Percentiles rank a stretch among this genome's conserved stretches.
Conservation (phyloP, 176 grass and related monocot genomes). For the Phoenix roebelenii region DNA sequence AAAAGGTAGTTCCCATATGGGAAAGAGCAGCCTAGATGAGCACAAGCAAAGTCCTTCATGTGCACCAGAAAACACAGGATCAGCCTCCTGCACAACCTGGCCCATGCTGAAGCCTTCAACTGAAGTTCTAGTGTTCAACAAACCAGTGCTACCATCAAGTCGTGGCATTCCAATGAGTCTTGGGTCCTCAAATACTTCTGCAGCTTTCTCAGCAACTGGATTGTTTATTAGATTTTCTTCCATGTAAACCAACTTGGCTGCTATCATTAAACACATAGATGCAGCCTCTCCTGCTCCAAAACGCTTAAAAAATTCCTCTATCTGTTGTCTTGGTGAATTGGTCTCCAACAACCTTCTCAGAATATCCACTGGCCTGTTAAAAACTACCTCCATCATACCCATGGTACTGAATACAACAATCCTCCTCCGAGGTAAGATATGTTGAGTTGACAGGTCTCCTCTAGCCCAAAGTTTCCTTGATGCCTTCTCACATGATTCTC, state of each 20-base stretch:
- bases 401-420: slow-evolving; percentile 85
- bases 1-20: slow-evolving; percentile 87
- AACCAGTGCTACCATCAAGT: slow-evolving; percentile 47
- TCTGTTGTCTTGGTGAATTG: slow-evolving; percentile 60
- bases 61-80: slow-evolving; percentile 88
- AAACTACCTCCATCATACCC: slow-evolving; percentile 84
- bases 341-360: slow-evolving; percentile 82
- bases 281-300: slow-evolving; percentile 83
- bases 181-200: slow-evolving; percentile 93
- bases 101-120: slow-evolving; percentile 98
- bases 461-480: slow-evolving; percentile 73
- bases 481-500: slow-evolving; percentile 41
- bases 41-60: slow-evolving; percentile 95
- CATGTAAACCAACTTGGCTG: slow-evolving; percentile 59
- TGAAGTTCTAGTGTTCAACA: slow-evolving; percentile 50
- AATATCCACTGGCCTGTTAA: slow-evolving; percentile 93
- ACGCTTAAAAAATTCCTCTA: slow-evolving; percentile 90
- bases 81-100: slow-evolving; percentile 88
- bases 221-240: slow-evolving; percentile 71
- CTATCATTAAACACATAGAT: slow-evolving; percentile 94
- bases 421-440: slow-evolving; percentile 84
- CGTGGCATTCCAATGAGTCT: slow-evolving; percentile 68
- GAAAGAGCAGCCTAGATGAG: slow-evolving; percentile 83
- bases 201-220: slow-evolving; percentile 69
- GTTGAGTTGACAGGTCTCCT: slow-evolving; percentile 89